Evolutionary conservation across 1,284 basidiomycete species (phyloP), one percentile per base, ranked within the genome.

Genomic region (Takashimella koratensis): DNA sequence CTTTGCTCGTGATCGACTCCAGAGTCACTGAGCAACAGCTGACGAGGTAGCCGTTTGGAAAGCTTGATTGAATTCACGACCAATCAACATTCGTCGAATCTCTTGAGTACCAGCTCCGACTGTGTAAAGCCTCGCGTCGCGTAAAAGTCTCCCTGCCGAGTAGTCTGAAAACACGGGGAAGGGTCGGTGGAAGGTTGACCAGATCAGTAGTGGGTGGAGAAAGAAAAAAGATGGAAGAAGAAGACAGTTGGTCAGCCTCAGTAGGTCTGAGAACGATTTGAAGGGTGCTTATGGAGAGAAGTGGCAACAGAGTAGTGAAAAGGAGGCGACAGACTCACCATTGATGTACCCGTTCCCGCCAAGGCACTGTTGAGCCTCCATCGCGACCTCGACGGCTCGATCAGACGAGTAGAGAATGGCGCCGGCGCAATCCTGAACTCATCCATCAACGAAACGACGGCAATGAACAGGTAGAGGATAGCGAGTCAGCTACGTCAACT

Each of bases 321-420:
- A 72, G n/a, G n/a, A n/a, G n/a, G n/a, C n/a, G n/a, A n/a, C n/a
- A n/a, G n/a, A n/a, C 78, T 58, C 52, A 86, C 88, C 89, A 61
- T 93, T 91, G 71, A 93, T 91, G 70, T 94, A 94, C 5, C 91
- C 91, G 71, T 94, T 94, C 4, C 91, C 91, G 54, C 91, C 91
- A 25, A 94, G 79, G 70, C 88, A 91, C 68, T 95, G 91, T 85
- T 91, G 90, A 5, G 84, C 90, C 66, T 95, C 91, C 63, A 89
- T 77, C 2, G 90, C 84, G n/a, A 95, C 89, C 72, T 94, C 89
- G 27, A 94, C 84, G 12, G 90, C 87, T 63, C 85, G 86, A 68
- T 96, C 92, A 0, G 90, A 91, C 10, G 90, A 88, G 73, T 91
- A 94, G 43, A 96, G 72, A 59, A 96, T 95, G 2, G 88, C 89